Conservation (phyloP, 2,329 filamentous ascomycete genomes). For the Thielaviopsis euricoi region DNA sequence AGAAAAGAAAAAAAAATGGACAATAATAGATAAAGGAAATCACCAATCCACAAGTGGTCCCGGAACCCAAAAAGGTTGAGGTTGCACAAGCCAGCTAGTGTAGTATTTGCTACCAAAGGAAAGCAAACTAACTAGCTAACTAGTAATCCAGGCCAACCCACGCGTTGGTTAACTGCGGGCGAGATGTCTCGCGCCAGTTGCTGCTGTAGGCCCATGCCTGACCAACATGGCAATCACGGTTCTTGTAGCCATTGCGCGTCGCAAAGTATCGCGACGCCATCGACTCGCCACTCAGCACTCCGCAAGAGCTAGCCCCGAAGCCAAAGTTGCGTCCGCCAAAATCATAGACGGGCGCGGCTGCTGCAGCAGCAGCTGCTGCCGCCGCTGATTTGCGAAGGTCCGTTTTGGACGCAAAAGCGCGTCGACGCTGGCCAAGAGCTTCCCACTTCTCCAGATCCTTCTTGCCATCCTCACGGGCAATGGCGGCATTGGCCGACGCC, state of each 20-base stretch:
- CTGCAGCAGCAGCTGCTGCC: not conserved
- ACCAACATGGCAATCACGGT: constrained; percentile 6
- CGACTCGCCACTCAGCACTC: not conserved
- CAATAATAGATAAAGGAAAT: not conserved
- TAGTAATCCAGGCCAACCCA: constrained; percentile 12
- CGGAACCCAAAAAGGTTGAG: constrained; percentile 11
- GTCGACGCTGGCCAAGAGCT: constrained; percentile 67
- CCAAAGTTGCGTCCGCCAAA: not conserved
- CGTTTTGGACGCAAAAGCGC: constrained; percentile 29
- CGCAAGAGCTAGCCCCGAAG: not conserved
- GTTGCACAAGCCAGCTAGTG: constrained; percentile 17
- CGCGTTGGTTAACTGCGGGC: constrained; percentile 8
- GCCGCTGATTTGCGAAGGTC: not conserved
- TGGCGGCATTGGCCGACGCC: not conserved
- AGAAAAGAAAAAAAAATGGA: not conserved
- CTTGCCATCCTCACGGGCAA: not conserved
- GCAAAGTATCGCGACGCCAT: constrained; percentile 1
- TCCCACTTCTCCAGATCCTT: constrained; percentile 68
- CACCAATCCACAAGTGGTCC: constrained; percentile 11
- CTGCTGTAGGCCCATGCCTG: constrained; percentile 8
- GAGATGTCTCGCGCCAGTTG: constrained; percentile 10
- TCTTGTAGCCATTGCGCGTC: not conserved
- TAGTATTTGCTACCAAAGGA: not conserved
- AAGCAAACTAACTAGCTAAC: constrained; percentile 20
- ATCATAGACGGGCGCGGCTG: not conserved